Base-by-base conservation (phyloP, 1,284 basidiomycete genomes). In the Trichosporon sp. region DNA sequence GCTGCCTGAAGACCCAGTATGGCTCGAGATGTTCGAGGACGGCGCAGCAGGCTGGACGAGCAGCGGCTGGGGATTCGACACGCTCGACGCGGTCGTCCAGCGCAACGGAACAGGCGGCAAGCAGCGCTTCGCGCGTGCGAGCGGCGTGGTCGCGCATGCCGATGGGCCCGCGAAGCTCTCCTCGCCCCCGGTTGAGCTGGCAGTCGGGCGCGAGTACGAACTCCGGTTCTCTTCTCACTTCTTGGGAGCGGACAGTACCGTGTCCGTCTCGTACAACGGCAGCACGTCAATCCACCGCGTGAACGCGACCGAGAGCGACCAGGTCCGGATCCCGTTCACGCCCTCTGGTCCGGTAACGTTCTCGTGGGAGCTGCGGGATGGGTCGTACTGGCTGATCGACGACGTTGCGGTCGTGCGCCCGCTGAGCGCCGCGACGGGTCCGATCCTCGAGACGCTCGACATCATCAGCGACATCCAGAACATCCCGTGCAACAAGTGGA, bases 401-500 rank as follows among this genome's bases (percentile, higher is more conserved):
- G 62, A 67, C 15, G 60, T 67, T 12, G 29, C 44, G 13, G 13
- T 67, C 44, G 66, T 67, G 23, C 60, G 34, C 44, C 66, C 66
- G 0, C 62, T 67, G 29, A 18, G 6, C 2, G 2, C 29, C 27
- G 2, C 29, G 2, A 60, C 27, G 2, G 56, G 56, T 6, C 8
- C 29, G 1, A 9, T 21, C 5, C 21, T 63, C 7, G 66, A 67
- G 32, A 44, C 38, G n/a, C 32, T 67, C 44, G 60, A 67, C 66
- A 51, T 67, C n/a, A 63, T 67, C 44, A 67, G 66, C 44, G 66
- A 67, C 34, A 53, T 67, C 60, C 66, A 67, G 21, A 62, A 62
- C 60, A 27, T 53, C 5, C 27, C 25, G 8, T 60, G 56, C 56
- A 60, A 60, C 56, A 18, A 21, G 21, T 47, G 58, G 60, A 67